Conservation (phyloP, 2,329 filamentous ascomycete genomes). For the Verticillium nubilum region DNA sequence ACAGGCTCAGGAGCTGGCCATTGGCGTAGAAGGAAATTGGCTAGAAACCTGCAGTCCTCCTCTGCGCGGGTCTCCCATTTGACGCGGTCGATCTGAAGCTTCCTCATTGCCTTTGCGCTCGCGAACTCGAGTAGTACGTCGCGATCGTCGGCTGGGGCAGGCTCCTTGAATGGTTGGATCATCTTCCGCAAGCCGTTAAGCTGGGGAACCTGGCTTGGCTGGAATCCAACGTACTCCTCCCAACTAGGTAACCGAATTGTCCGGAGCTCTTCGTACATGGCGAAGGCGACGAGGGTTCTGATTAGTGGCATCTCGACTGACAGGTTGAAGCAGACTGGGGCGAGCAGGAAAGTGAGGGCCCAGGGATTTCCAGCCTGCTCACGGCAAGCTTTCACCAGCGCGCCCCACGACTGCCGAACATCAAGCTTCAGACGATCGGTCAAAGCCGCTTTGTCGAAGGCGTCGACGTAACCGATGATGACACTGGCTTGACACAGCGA, state of each 20-base stretch:
- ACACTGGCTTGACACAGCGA: conserved; percentile 5
- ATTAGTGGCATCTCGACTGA: conserved; percentile 33
- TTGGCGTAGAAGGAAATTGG: conserved; percentile 32
- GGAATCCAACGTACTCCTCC: conserved; percentile 28
- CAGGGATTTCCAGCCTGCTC: conserved; percentile 19
- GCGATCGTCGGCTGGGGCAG: conserved; percentile 20
- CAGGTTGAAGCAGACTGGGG: conserved; percentile 33
- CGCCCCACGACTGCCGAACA: conserved; percentile 34
- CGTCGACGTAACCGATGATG: conserved; percentile 30
- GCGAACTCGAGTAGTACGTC: conserved; percentile 15
- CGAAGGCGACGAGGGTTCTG: conserved; percentile 37
- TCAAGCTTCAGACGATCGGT: conserved; percentile 32
- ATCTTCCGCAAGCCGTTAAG: conserved; percentile 22
- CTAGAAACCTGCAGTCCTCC: conserved; percentile 29
- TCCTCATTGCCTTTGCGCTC: conserved; percentile 22
- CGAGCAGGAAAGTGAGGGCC: conserved; percentile 39
- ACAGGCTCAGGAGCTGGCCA: conserved; percentile 37
- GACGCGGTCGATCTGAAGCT: conserved; percentile 21
- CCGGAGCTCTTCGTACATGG: conserved; percentile 31
- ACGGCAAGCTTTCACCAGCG: conserved; percentile 31
- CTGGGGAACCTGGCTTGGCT: conserved; percentile 23
- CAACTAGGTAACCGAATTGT: conserved; percentile 26
- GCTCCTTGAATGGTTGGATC: conserved; percentile 22
- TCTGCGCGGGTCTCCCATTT: conserved; percentile 23
- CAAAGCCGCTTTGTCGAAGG: conserved; percentile 24